Percentiles rank a stretch among this genome's conserved stretches.
phyloP scores from a whole-genome alignment of 2,329 filamentous ascomycete genomes.

The Stagonosporopsis vannaccii region DNA sequence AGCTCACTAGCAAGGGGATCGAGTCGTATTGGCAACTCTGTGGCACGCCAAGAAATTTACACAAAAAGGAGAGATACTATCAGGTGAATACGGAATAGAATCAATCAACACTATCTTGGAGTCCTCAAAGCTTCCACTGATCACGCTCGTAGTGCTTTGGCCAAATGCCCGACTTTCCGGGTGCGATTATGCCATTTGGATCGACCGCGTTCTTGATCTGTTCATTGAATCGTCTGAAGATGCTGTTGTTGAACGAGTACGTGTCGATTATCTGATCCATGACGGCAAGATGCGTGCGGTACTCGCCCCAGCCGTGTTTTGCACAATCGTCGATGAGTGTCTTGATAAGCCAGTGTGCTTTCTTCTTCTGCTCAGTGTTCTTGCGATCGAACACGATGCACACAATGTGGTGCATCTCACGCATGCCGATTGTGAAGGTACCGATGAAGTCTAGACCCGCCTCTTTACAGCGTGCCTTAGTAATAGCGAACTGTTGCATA shows the following conservation, averaged over 20 bases:
- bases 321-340: conserved; percentile 49
- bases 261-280: conserved; percentile 57
- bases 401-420: conserved; percentile 53
- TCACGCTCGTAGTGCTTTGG: conserved; percentile 1
- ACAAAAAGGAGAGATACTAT: no score
- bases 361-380: conserved; percentile 26
- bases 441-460: conserved; percentile 29
- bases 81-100: no score
- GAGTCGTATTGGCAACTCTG: no score
- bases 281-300: conserved; percentile 55
- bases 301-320: conserved; percentile 53
- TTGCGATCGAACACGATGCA: conserved; percentile 42
- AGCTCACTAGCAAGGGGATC: no score
- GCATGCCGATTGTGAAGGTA: conserved; percentile 31
- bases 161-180: conserved; percentile 31
- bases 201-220: conserved; percentile 57
- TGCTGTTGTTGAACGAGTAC: conserved; percentile 54
- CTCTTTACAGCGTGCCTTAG: conserved; percentile 19
- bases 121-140: background rate
- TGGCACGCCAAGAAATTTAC: no score
- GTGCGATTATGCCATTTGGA: conserved; percentile 44
- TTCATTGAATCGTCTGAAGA: conserved; percentile 54
- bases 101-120: no score
- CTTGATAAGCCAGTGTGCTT: conserved; percentile 32
- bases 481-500: conserved; percentile 45